Evolutionary conservation across 163 green algal genomes (phyloP).

Genomic region (Coccomyxa subellipsoidea): DNA sequence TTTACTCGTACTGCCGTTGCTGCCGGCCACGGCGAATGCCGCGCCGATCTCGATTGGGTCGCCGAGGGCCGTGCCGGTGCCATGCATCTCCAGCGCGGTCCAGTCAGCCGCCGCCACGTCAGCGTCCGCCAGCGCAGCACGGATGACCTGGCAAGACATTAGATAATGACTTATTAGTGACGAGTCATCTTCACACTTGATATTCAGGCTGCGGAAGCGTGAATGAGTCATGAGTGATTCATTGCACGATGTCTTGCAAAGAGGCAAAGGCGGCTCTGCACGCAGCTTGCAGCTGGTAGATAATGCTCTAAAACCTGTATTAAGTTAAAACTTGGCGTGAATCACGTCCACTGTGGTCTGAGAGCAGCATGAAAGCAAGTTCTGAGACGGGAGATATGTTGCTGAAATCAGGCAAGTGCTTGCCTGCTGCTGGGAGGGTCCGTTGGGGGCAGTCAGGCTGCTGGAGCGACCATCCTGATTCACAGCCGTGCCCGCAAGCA

Average conservation of each 20-base stretch:
- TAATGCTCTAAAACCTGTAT: too few species aligned
- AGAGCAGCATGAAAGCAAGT: too few species aligned
- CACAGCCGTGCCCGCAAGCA: not conserved
- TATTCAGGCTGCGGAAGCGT: too few species aligned
- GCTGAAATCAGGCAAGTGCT: not conserved
- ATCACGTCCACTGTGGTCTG: too few species aligned
- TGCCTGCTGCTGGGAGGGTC: constrained; percentile 31
- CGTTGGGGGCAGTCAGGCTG: constrained; percentile 67
- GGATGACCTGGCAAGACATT: constrained; percentile 27
- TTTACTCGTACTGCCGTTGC: not conserved
- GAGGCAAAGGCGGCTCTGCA: too few species aligned
- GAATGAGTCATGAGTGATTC: too few species aligned
- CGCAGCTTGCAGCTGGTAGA: too few species aligned
- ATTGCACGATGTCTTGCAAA: too few species aligned
- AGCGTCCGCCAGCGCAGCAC: constrained; percentile 13
- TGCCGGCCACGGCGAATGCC: constrained; percentile 37
- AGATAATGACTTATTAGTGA: too few species aligned
- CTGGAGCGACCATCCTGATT: constrained; percentile 71
- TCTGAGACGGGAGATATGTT: too few species aligned
- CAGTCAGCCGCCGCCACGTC: not conserved
- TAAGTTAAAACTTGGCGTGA: too few species aligned
- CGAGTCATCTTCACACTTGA: too few species aligned
- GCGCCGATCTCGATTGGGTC: constrained; percentile 67
- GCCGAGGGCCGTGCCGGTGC: constrained; percentile 61
- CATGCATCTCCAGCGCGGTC: constrained; percentile 51